Conservation (phyloP, 2,329 filamentous ascomycete species). For the Sporothrix variecibatus region DNA sequence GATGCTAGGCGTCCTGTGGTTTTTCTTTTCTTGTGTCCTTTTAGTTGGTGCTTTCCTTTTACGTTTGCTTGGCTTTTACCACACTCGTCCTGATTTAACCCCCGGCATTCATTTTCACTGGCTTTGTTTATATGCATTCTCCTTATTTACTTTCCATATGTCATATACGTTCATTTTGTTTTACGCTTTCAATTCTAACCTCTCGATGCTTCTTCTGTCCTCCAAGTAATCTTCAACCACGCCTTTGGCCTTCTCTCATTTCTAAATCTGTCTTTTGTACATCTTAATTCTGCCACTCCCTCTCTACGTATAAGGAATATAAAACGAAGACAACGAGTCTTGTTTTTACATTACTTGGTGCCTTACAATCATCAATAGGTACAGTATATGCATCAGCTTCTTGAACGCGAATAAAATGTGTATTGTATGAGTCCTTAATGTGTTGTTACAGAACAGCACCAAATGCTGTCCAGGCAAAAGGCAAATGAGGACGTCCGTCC, state of each 20-base stretch:
- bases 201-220: background rate
- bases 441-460: conserved; percentile 15
- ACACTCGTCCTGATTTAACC: background rate
- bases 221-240: background rate
- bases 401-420: conserved; percentile 3
- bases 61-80: background rate
- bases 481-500: background rate
- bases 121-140: conserved; percentile 2
- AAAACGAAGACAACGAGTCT: background rate
- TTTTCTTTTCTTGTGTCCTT: background rate
- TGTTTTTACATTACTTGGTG: background rate
- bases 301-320: background rate
- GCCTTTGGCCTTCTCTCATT: background rate
- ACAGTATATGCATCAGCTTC: background rate
- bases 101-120: conserved; percentile 11
- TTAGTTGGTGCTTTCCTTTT: background rate
- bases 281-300: background rate
- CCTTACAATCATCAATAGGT: background rate
- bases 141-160: background rate
- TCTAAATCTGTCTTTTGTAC: background rate
- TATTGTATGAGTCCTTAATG: conserved; percentile 1
- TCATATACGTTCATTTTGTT: conserved; percentile 8
- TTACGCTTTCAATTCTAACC: background rate
- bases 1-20: conserved; percentile 18
- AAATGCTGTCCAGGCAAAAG: background rate